Evolutionary conservation across 23 red algal genomes (phyloP), one percentile per base, ranked within the genome.

Genomic region (Pyropia yezoensis): DNA sequence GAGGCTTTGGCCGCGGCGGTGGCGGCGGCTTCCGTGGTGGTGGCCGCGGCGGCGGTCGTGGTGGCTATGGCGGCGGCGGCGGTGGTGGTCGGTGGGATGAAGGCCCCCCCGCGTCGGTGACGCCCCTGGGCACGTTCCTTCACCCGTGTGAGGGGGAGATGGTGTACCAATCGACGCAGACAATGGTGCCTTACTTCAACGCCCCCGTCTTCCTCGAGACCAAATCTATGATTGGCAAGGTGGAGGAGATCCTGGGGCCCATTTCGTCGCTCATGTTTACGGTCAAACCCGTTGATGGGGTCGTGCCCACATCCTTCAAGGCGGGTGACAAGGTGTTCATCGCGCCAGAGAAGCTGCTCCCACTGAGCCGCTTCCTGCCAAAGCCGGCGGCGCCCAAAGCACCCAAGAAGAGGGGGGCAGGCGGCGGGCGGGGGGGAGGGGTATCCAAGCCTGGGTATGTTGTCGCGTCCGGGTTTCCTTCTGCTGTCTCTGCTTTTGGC

Each of bases 221-320:
- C 65, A 96, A 96, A 65, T 82, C 78, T 3, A 79, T 90, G 67
- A 87, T 96, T 6, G 92, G 92, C 12, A 83, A 83, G 65, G 79
- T 96, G 8, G 92, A 96, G 75, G 92, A 96, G 73, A 80, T 96
- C 27, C 74, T 96, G 28, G 92, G 92, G 14, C 92, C 77, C 18
- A 83, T 96, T 32, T 66, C 61, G 50, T 78, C 76, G 50, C 85
- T 96, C 19, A 67, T 76, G 51, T 96, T 96, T 62, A 70, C 84
- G 1, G 84, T 96, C 2, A 96, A 90, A 74, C 84, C 85, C 14
- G 61, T 81, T 1, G 75, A 74, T 18, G 92, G 92, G 17, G 86
- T 90, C 5, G 71, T 96, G 28, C 54, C 92, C n/a, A 75, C 60
- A 15, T 87, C 79, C 69, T 89, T 96, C 62, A 79, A 76, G 64